Base-by-base conservation (phyloP, 768 basidiomycete genomes). In the Tricholoma sp. region DNA sequence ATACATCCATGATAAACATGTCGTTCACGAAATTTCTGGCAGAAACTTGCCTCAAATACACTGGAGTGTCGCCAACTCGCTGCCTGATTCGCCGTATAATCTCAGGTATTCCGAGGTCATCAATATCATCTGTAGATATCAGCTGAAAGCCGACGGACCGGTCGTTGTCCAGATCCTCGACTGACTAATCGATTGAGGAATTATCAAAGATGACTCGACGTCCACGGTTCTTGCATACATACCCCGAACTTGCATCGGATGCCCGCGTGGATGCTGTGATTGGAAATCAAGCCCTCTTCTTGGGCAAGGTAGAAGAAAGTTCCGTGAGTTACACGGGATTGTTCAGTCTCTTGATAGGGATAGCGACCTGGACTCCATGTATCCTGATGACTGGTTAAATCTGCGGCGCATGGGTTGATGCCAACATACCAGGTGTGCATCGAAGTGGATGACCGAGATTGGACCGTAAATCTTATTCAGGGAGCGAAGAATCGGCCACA, bases 241-340 rank as follows among this genome's bases (percentile, higher is more conserved):
- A 71, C 71, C 34, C 49, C 69, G 44, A 94, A 74, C 63, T 89
- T 89, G 70, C 88, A 90, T 44, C 92, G 77, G 58, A 95, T 88
- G 4, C 94, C 92, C 8, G 86, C 94, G 66, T 95, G 94, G 28
- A 95, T 83, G 58, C 88, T 91, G 17, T 81, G 80, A 62, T 89
- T 86, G 29, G 83, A 75, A 57, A 95, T 80, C 39, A 93, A 76
- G 1, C 89, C 88, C 66, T 93, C 89, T 62, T 89, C 80, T 24
- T 79, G 78, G 0, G 94, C 94, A 36, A 89, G 68, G 68, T 84
- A 82, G 74, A 94, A 95, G 75, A 92, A 94, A 1, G 88, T 89
- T 54, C 92, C 93, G 62, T 95, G 93, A 0, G 85, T 94, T 39
- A 92, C 74, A 57, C 76, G 84, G 49, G 83, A 85, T 68, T 84